phyloP scores from a whole-genome alignment of 1,284 basidiomycete genomes.

The Leccinum pachyderme region DNA sequence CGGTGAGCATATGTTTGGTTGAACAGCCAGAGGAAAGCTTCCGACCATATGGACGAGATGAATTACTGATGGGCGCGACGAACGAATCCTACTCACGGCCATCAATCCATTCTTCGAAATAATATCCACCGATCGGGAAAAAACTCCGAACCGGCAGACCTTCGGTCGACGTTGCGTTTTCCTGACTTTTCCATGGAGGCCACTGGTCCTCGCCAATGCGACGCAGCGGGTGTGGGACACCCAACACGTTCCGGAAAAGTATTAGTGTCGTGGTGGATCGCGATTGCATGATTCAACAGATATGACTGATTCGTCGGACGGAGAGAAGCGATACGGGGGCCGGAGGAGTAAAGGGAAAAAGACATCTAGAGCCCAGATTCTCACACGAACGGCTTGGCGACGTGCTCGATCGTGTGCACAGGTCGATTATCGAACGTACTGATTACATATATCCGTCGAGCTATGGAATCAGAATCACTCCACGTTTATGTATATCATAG shows the following conservation, averaged over 20 bases:
- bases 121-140: not conserved
- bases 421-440: too few species aligned
- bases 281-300: not conserved
- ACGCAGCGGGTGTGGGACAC: not conserved
- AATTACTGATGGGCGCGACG: not conserved
- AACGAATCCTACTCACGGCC: not conserved
- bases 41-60: not conserved
- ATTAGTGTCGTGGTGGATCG: too few species aligned
- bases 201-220: not conserved
- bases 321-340: not conserved
- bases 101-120: not conserved
- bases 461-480: too few species aligned
- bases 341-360: not conserved
- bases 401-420: not conserved
- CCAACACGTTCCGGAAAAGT: not conserved
- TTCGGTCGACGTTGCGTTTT: not conserved
- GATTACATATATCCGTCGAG: not conserved
- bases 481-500: not conserved
- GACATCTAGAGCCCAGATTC: not conserved
- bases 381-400: not conserved
- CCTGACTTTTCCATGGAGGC: not conserved
- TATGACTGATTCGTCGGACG: not conserved
- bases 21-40: not conserved
- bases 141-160: not conserved
- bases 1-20: not conserved